Evolutionary conservation across 352 stramenopile species (phyloP), one percentile per base, ranked within the genome.

Genomic region (Aphanomyces euteiches): DNA sequence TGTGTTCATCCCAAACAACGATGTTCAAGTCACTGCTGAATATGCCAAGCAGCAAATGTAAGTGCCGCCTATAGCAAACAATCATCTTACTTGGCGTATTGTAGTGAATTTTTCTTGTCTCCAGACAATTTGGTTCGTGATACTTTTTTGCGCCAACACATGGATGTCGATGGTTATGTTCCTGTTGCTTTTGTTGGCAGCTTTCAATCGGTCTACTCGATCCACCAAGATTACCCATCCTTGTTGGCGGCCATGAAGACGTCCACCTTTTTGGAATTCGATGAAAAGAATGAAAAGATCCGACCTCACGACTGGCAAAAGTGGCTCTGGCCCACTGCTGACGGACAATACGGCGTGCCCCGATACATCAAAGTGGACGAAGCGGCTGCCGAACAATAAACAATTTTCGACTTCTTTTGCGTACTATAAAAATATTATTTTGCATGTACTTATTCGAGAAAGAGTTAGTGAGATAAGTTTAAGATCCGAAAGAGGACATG

Each of bases 281-380:
- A 97, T 74, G 82, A 88, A 38, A 75, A 81, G 73, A 97, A 97
- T 77, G 90, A 96, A 73, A 97, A 92, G 77, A 90, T 97, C 47
- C 87, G 90, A 57, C 87, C 85, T 48, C 69, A 92, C 19, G 87
- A 80, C 66, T 97, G 90, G 90, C 71, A 93, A 64, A 84, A 88
- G 79, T 97, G 90, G 90, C 79, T 97, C 53, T 95, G 90, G 79
- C 90, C 90, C 7, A 96, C 96, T 70, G 79, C 77, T 41, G 80
- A 93, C n/a, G 90, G 90, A 72, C 79, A 83, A 63, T 91, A 87
- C 72, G 90, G 90, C 38, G 85, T 96, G n/a, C 85, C 87, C 40
- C 78, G 81, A 47, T 97, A 96, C 81, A 85, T 97, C 75, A 97
- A 97, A 80, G 69, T 87, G 5, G 77, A 81, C 17, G 70, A 71